phyloP scores from a whole-genome alignment of 2,329 filamentous ascomycete genomes.

The Thelonectria discophora region DNA sequence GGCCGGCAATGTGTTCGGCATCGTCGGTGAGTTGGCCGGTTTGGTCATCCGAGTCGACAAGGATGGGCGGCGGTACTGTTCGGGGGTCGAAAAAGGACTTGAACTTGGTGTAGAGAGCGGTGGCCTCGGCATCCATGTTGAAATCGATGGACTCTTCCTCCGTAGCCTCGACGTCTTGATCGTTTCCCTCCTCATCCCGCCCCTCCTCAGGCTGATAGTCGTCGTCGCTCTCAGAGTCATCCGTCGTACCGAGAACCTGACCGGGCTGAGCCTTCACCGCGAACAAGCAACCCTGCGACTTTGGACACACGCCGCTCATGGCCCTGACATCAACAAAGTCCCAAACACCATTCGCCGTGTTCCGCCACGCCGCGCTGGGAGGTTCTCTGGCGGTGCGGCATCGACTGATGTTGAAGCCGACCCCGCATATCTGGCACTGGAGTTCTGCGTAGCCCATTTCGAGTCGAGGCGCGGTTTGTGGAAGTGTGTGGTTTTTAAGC shows the following conservation, averaged over 20 bases:
- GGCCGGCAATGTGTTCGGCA: slow-evolving; percentile 39
- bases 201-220: too few species aligned
- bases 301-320: slow-evolving; percentile 3
- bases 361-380: slow-evolving; percentile 28
- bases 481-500: neutral
- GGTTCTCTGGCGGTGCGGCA: slow-evolving; percentile 35
- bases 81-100: too few species aligned
- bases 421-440: slow-evolving; percentile 40
- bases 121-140: too few species aligned
- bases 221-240: too few species aligned
- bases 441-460: slow-evolving; percentile 29
- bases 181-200: too few species aligned
- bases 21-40: slow-evolving; percentile 7
- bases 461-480: neutral
- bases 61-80: too few species aligned
- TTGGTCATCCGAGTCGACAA: neutral
- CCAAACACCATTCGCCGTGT: neutral
- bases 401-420: slow-evolving; percentile 44
- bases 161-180: too few species aligned
- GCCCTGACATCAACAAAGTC: slow-evolving; percentile 4
- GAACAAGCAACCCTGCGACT: neutral
- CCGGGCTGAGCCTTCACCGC: slow-evolving; percentile 1
- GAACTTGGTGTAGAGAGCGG: too few species aligned
- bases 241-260: neutral
- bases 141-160: too few species aligned